These are phyloP conservation scores for Xerocomellus chrysenteron DNA, from an alignment of 768 basidiomycete species.

Conservation along the genomic window DNA sequence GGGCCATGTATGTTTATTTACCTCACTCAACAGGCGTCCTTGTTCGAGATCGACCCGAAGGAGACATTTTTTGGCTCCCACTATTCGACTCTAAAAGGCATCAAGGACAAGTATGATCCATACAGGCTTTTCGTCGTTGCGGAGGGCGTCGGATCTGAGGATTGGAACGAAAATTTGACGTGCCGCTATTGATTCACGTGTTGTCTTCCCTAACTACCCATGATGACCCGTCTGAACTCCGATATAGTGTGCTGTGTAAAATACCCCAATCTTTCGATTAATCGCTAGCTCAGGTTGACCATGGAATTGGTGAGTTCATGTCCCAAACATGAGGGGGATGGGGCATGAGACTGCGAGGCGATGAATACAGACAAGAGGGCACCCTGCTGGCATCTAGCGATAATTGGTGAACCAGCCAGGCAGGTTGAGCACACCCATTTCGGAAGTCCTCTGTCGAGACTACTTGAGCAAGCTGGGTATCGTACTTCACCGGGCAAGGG, in stretches of 20 bases:
- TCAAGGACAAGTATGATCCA: slow-evolving; percentile 36
- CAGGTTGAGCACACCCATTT: too few relatives aligned
- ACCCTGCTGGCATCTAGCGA: not conserved
- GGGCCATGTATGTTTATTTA: too few relatives aligned
- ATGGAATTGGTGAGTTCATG: not conserved
- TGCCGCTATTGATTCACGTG: slow-evolving; percentile 11
- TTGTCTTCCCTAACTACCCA: too few relatives aligned
- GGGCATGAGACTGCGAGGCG: too few relatives aligned
- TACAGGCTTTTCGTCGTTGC: slow-evolving; percentile 8
- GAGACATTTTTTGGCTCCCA: slow-evolving; percentile 47
- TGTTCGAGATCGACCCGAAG: slow-evolving; percentile 40
- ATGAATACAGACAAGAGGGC: not conserved
- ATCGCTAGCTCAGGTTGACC: not conserved
- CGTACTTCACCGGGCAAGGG: too few relatives aligned
- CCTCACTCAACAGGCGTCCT: slow-evolving; percentile 35
- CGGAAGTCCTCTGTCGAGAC: too few relatives aligned
- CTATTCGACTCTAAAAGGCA: slow-evolving; percentile 37
- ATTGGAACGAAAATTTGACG: slow-evolving; percentile 12
- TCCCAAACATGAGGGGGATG: too few relatives aligned
- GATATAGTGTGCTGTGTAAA: not conserved
- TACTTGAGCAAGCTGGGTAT: too few relatives aligned
- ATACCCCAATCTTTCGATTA: not conserved
- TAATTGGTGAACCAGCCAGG: not conserved
- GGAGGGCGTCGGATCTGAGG: slow-evolving; percentile 27
- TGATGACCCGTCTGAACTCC: not conserved